Conservation (phyloP, 352 stramenopile species). For the Phytopythium vexans region DNA sequence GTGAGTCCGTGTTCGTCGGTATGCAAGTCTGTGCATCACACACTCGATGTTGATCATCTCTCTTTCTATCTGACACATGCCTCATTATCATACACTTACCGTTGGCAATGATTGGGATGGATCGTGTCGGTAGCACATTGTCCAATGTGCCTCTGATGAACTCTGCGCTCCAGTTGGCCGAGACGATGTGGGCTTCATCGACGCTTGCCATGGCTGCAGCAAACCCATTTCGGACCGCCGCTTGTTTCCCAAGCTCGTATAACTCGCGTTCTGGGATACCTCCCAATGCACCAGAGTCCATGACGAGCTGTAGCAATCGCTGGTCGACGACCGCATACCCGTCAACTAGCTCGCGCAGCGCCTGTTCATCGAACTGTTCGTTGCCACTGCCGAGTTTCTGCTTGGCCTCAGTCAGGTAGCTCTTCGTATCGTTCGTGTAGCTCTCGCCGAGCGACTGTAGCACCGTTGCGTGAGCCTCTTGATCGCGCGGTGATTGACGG, state of each 20-base stretch:
- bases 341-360: conserved; percentile 38
- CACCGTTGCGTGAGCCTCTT: conserved; percentile 9
- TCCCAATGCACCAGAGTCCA: conserved; percentile 19
- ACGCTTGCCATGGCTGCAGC: too few species aligned
- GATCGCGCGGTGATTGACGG: background rate
- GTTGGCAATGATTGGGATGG: too few species aligned
- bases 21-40: too few species aligned
- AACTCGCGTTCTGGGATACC: conserved; percentile 18
- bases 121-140: too few species aligned
- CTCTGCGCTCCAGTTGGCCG: too few species aligned
- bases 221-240: conserved; percentile 2
- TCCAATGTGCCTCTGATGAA: too few species aligned
- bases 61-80: too few species aligned
- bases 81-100: too few species aligned
- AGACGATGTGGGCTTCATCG: too few species aligned
- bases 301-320: conserved; percentile 45
- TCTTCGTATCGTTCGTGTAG: conserved; percentile 26
- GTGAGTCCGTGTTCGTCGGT: too few species aligned
- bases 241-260: conserved; percentile 6
- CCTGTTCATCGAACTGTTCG: conserved; percentile 23
- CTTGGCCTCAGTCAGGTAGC: conserved; percentile 12
- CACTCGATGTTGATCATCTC: too few species aligned
- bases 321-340: conserved; percentile 42
- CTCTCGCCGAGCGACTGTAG: conserved; percentile 31
- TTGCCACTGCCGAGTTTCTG: background rate